phyloP scores from a whole-genome alignment of 1,139 yeast genomes.

The Kodamaea suecica region DNA sequence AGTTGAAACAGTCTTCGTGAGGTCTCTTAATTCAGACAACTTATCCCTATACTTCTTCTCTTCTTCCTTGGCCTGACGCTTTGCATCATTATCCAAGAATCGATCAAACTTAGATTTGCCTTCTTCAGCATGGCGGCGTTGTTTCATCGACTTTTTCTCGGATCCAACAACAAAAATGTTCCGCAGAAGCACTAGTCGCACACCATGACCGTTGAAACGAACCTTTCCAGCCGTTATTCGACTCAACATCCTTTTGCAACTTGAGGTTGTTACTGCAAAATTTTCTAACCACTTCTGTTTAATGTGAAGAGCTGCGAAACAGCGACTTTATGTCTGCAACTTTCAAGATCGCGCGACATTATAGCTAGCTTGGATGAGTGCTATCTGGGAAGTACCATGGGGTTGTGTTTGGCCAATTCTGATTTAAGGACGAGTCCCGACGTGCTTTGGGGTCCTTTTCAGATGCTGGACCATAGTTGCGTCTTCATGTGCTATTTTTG shows the following conservation, averaged over 20 bases:
- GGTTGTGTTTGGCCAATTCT: too few relatives aligned
- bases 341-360: too few relatives aligned
- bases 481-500: too few relatives aligned
- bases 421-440: too few relatives aligned
- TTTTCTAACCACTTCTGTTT: neutral
- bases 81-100: conserved; percentile 20
- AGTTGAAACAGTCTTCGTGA: conserved; percentile 23
- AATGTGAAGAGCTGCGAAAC: conserved; percentile 1
- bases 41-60: conserved; percentile 23
- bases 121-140: conserved; percentile 6
- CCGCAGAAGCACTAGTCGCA: conserved; percentile 3
- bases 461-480: too few relatives aligned
- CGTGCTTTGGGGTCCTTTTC: too few relatives aligned
- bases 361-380: too few relatives aligned
- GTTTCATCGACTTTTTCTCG: conserved; percentile 10
- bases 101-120: conserved; percentile 12
- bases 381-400: too few relatives aligned
- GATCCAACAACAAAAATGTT: conserved; percentile 8
- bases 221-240: neutral
- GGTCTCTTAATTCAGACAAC: conserved; percentile 15
- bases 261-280: neutral
- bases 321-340: neutral
- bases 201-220: neutral
- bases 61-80: conserved; percentile 16
- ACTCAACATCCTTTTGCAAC: conserved; percentile 2